Evolutionary conservation across 2,329 filamentous ascomycete genomes (phyloP), one percentile per base, ranked within the genome.

Genomic region (Aspergillus sp.): DNA sequence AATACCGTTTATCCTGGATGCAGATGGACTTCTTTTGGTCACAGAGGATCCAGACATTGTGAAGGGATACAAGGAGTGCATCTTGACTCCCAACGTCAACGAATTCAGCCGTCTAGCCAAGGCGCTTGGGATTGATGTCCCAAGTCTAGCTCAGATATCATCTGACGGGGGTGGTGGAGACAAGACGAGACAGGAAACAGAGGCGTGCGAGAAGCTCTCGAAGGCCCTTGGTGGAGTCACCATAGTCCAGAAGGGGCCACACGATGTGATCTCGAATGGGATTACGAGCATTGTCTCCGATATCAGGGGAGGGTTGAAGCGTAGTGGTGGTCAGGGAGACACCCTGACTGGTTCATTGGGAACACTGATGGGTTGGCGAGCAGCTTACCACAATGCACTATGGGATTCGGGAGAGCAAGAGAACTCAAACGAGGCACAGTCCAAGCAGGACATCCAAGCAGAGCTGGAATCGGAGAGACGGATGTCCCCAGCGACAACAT

Each of bases 281-380:
- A 79, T 83, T 57, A 81, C 82, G 54, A 96, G 90, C n/a, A 76
- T 93, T 24, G 79, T 89, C 0, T 89, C 88, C 24, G 92, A 96
- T 65, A 77, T 93, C 3, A 77, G 86, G 68, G 95, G 95, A 8
- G 93, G 93, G 1, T 76, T 86, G 73, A 99, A 99, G 84, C 83
- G 95, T 63, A 93, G 90, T 57, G 95, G 93, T 48, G 95, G 95
- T 0, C 95, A 99, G 77, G 95, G 95, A 2, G 95, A 99, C 76
- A 98, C 95, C 4, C 79, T 99, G 64, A 98, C 95, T 0, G 95
- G 95, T 1, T 87, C 87, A 34, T 79, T 99, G 63, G 95, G 90
- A 1, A 98, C 95, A 3, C 86, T 99, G 64, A 76, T 98, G 62
- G 93, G 86, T 1, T 99, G 93, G 87, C 83, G 93, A 60, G 88